phyloP scores from a whole-genome alignment of 2,329 filamentous ascomycete genomes.

The Fusarium sulawesiense region DNA sequence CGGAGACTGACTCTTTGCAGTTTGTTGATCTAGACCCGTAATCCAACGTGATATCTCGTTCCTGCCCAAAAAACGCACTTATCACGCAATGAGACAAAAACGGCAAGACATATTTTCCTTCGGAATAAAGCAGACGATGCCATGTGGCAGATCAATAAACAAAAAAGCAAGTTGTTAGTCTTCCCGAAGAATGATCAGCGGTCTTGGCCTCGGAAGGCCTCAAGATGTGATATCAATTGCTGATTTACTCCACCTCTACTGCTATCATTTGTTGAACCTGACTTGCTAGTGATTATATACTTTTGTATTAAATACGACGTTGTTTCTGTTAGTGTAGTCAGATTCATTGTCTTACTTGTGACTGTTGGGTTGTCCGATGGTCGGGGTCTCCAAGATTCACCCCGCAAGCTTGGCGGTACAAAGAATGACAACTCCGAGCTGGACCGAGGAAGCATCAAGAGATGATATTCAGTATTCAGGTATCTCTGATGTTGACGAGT shows the following conservation, averaged over 20 bases:
- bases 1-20: no score
- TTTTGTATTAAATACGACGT: background rate
- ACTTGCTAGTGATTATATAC: background rate
- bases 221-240: slow-evolving; percentile 16
- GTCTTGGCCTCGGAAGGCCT: slow-evolving; percentile 29
- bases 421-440: slow-evolving; percentile 8
- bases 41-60: slow-evolving; percentile 20
- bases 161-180: slow-evolving; percentile 20
- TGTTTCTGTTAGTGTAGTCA: background rate
- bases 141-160: slow-evolving; percentile 33
- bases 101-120: background rate
- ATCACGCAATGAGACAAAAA: background rate
- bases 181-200: slow-evolving; percentile 26
- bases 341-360: no score
- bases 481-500: background rate
- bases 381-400: slow-evolving; percentile 29
- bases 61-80: slow-evolving; percentile 15
- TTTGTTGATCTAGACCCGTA: background rate
- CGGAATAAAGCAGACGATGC: slow-evolving; percentile 35
- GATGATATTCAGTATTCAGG: no score
- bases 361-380: slow-evolving; percentile 12
- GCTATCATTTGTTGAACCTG: background rate
- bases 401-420: slow-evolving; percentile 32
- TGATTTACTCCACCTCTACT: slow-evolving; percentile 6
- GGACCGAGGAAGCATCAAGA: slow-evolving; percentile 1